These are phyloP conservation scores for Pyricularia sp. DNA, from an alignment of 2,329 filamentous ascomycete genomes.

Conservation along the genomic window DNA sequence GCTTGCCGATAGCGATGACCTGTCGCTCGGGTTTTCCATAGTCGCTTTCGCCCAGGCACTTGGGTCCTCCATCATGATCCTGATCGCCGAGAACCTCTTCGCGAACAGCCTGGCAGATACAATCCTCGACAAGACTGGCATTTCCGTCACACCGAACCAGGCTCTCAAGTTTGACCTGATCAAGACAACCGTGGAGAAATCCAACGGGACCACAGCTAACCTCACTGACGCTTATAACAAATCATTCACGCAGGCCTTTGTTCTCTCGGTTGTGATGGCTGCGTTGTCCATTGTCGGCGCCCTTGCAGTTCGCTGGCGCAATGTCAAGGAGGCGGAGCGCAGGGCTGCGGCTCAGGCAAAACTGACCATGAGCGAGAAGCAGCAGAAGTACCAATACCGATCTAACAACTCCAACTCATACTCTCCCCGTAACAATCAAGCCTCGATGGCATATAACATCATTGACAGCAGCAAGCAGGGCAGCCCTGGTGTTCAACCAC, in stretches of 20 bases:
- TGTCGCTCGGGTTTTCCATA: constrained; percentile 30
- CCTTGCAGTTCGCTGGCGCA: constrained; percentile 50
- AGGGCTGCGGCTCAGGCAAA: constrained; percentile 7
- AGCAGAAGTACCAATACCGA: neutral
- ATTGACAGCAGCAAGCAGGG: neutral
- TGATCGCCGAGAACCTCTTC: constrained; percentile 35
- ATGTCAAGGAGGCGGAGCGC: constrained; percentile 22
- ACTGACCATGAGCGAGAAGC: constrained; percentile 1
- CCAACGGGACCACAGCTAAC: constrained; percentile 12
- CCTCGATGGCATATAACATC: constrained; percentile 1
- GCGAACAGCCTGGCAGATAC: constrained; percentile 27
- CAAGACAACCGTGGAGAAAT: constrained; percentile 8
- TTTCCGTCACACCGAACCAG: constrained; percentile 12
- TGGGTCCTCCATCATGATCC: constrained; percentile 34
- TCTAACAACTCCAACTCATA: neutral
- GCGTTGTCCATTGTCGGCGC: constrained; percentile 44
- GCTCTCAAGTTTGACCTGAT: constrained; percentile 10
- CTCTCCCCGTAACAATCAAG: neutral
- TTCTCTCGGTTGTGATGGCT: constrained; percentile 46
- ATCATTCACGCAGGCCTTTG: constrained; percentile 48
- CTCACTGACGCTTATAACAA: constrained; percentile 45
- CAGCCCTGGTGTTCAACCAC: neutral
- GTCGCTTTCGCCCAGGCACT: constrained; percentile 36
- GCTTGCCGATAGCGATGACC: constrained; percentile 24
- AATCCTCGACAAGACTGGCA: constrained; percentile 19